These are phyloP conservation scores for Ophiostoma sp. DNA, from an alignment of 2,329 filamentous ascomycete genomes.

Conservation along the genomic window DNA sequence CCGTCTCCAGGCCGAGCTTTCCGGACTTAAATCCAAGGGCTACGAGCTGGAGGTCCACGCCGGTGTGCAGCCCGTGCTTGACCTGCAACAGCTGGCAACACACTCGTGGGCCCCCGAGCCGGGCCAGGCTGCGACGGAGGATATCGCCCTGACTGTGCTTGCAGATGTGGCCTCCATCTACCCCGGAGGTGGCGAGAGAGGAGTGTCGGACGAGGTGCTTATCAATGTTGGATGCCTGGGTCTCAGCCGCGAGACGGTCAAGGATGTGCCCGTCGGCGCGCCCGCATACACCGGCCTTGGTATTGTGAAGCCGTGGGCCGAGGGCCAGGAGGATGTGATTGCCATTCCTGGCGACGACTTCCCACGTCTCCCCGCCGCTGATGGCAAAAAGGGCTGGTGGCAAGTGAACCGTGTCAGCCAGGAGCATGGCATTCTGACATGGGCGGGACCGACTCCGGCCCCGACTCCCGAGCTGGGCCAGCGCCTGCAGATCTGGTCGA, in stretches of 20 bases:
- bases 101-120: slow-evolving; percentile 46
- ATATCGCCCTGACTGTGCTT: slow-evolving; percentile 63
- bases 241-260: slow-evolving; percentile 66
- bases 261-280: slow-evolving; percentile 35
- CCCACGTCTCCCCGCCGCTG: slow-evolving; percentile 33
- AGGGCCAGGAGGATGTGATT: not conserved
- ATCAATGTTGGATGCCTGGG: slow-evolving; percentile 64
- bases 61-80: slow-evolving; percentile 68
- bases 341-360: slow-evolving; percentile 20
- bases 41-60: slow-evolving; percentile 64
- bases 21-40: slow-evolving; percentile 35
- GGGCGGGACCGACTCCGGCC: slow-evolving; percentile 42
- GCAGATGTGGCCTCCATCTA: slow-evolving; percentile 68
- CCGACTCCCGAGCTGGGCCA: slow-evolving; percentile 55
- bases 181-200: slow-evolving; percentile 50
- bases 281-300: slow-evolving; percentile 61
- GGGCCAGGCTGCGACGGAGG: slow-evolving; percentile 33
- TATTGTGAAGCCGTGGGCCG: slow-evolving; percentile 55
- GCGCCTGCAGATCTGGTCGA: slow-evolving; percentile 67
- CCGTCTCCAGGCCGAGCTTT: slow-evolving; percentile 39
- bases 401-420: slow-evolving; percentile 67
- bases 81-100: slow-evolving; percentile 73
- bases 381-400: slow-evolving; percentile 47
- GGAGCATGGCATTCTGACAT: slow-evolving; percentile 69
- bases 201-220: slow-evolving; percentile 54